Base-by-base conservation (phyloP, 441 rosid species). In the Brassica hybrid region DNA sequence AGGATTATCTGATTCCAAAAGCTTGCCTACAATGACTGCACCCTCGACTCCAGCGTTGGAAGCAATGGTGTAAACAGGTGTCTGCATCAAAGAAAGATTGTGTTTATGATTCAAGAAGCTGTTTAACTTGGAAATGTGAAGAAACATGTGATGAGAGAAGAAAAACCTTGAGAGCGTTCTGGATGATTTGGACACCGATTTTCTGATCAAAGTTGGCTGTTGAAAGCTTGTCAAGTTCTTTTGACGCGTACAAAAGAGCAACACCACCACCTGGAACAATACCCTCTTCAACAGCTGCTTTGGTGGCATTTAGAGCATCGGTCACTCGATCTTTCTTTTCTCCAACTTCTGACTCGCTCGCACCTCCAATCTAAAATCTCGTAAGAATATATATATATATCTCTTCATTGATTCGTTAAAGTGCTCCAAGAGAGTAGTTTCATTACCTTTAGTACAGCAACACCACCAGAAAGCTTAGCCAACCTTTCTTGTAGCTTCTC, bases 1-100 rank as follows among this genome's bases (percentile, higher is more conserved):
- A 34, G 87, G 77, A 25, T 90, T 72, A 43, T 91, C 96, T 79
- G 89, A 94, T 79, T 91, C 98, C 78, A 94, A 77, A 30, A 94
- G 89, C 87, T 94, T 94, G 58, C 98, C 97, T 69, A 94, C 90
- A 19, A 93, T 86, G 48, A 91, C 97, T 19, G 97, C 95, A 57
- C 98, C 98, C 80, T 91, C 98, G 0, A 89, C 96, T 78, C 98
- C 96, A 0, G 98, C 97, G 80, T 91, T 94, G 17, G 87, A 74
- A 64, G 97, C 98, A 67, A 91, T 93, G 2, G 92, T 85, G 72
- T 89, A 75, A 63, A 87, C 96, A 19, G 96, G 96, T 72, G 79
- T 85, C 91, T 87, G 72, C 72, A 74, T 56, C 73, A 54, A 18
- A 45, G 25, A 21, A 7, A 58, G 11, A 86, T 90, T 45, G 0